phyloP scores from a whole-genome alignment of 2,329 filamentous ascomycete species.

The Botrytis elliptica region DNA sequence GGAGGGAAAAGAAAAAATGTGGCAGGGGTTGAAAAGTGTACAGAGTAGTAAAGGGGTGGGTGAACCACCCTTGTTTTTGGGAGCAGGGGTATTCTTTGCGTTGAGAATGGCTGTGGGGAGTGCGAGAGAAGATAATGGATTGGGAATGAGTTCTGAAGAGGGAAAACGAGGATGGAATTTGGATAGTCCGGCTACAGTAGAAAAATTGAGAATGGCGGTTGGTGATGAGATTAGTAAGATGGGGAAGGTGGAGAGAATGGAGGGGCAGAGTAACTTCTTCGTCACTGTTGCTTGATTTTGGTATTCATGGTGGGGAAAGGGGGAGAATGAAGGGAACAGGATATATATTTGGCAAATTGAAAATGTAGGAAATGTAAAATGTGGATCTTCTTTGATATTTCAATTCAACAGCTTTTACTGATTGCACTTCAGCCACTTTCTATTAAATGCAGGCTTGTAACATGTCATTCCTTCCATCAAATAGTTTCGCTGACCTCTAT shows the following conservation, averaged over 20 bases:
- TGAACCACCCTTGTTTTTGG: constrained; percentile 62
- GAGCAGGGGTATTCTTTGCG: constrained; percentile 53
- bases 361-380: background rate
- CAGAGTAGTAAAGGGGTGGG: constrained; percentile 55
- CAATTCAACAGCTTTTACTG: background rate
- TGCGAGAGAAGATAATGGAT: constrained; percentile 49
- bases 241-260: constrained; percentile 35
- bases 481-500: too few relatives aligned
- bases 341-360: background rate
- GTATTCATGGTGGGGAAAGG: background rate
- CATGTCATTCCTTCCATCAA: background rate
- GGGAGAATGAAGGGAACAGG: too few relatives aligned
- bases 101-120: constrained; percentile 53
- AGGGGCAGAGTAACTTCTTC: constrained; percentile 38
- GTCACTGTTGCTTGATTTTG: constrained; percentile 26
- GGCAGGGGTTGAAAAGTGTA: constrained; percentile 53
- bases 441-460: too few relatives aligned
- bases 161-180: constrained; percentile 47
- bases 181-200: constrained; percentile 51
- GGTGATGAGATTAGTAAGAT: constrained; percentile 39
- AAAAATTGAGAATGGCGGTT: constrained; percentile 46
- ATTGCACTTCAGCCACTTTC: too few relatives aligned
- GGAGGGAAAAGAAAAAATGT: constrained; percentile 41
- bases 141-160: constrained; percentile 47
- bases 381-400: background rate